Evolutionary conservation across 2,329 filamentous ascomycete genomes (phyloP), one percentile per base, ranked within the genome.

Genomic region (Teratosphaeria pseudoeucalypti): DNA sequence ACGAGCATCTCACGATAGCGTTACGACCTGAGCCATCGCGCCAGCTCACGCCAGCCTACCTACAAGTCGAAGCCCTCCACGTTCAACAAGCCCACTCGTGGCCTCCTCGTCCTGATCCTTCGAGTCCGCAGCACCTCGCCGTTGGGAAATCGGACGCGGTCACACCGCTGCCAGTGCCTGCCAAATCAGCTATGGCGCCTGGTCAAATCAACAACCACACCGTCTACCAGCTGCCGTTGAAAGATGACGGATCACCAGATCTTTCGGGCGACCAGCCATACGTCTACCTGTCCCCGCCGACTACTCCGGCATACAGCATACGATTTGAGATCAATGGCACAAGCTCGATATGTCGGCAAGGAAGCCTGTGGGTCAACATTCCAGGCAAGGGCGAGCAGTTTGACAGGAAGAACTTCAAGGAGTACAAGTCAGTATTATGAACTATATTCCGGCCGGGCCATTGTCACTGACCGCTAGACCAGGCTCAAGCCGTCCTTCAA

Each of bases 331-430:
- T 96, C 67, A 89, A 96, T 75, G 92, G 94, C 63, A 92, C 90
- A 60, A 96, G 92, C 72, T 96, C 92, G 63, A 94, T 99, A 79
- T 96, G 92, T 75, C 85, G 91, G 66, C 82, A 96, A 76, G 94
- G 95, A 61, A 96, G 89, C 71, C 81, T 99, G 63, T 99, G 94
- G 92, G 88, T 96, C 70, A 99, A 99, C 74, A 89, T 97, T 62
- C 94, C 94, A 7, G 83, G 87, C 62, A 80, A 86, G 68, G 91
- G 87, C 61, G 78, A 84, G 56, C 77, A 85, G 52, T 99, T 97
- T 71, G 82, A 85, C 64, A 86, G 94, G 67, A 81, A 88, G 69
- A 81, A 82, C 37, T 99, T 95, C 74, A 85, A 85, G 68, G 88
- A 96, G 76, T 95, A 88, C 82, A 92, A 90, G 92, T 96, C 81